These are phyloP conservation scores for Metschnikowia kunwiensis DNA, from an alignment of 805 yeast species.

Conservation along the genomic window DNA sequence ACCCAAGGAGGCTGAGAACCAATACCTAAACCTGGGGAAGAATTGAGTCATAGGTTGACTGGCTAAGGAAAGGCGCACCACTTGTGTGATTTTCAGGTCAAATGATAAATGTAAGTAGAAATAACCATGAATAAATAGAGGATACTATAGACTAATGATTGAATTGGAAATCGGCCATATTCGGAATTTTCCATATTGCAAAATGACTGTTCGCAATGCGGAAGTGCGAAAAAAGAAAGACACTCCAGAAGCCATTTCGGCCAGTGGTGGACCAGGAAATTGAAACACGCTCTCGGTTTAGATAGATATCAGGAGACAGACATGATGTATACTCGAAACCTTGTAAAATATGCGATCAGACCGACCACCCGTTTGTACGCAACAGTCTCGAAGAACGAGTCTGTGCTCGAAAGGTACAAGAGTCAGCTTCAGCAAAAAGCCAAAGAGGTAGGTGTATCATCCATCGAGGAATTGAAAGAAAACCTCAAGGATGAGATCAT, in stretches of 20 bases:
- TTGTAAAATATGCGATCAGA: background rate
- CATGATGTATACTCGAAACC: slow-evolving; percentile 4
- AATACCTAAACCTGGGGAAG: slow-evolving; percentile 2
- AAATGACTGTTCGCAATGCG: too few species aligned
- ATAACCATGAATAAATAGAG: too few species aligned
- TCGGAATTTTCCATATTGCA: too few species aligned
- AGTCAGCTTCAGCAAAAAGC: slow-evolving; percentile 37
- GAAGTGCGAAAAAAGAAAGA: background rate
- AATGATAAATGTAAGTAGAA: too few species aligned
- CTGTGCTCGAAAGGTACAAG: slow-evolving; percentile 23
- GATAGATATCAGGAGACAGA: too few species aligned
- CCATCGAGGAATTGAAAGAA: slow-evolving; percentile 58
- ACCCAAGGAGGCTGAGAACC: slow-evolving; percentile 12
- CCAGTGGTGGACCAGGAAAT: too few species aligned
- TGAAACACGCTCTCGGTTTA: too few species aligned
- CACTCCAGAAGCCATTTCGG: background rate
- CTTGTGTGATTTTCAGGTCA: too few species aligned
- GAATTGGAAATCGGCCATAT: too few species aligned
- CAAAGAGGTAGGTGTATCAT: slow-evolving; percentile 30
- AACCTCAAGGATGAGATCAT: slow-evolving; percentile 61
- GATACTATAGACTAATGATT: too few species aligned
- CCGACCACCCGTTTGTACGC: slow-evolving; percentile 7
- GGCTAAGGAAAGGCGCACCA: too few species aligned
- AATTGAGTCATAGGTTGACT: background rate
- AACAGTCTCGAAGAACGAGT: slow-evolving; percentile 4